Evolutionary conservation across 2,329 filamentous ascomycete species (phyloP).

Genomic region (Dissoconium aciculare): DNA sequence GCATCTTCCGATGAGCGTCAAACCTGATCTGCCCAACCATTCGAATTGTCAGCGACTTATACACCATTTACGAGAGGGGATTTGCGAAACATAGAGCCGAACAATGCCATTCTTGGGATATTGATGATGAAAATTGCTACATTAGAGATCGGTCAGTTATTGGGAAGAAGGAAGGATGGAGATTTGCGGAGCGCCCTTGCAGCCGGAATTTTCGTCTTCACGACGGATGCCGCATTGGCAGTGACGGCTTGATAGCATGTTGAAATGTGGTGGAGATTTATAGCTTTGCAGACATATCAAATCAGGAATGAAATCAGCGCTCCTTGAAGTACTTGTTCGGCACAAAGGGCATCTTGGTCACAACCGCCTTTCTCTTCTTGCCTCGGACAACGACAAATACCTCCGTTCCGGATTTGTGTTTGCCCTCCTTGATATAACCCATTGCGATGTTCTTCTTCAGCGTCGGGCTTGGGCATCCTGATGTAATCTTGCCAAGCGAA

Average conservation of each 20-base stretch:
- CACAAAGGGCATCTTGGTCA: constrained; percentile 83
- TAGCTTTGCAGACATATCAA: background rate
- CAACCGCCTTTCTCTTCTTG: constrained; percentile 56
- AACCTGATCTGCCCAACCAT: too few relatives aligned
- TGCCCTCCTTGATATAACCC: constrained; percentile 71
- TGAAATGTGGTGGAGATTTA: constrained; percentile 1
- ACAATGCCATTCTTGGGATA: background rate
- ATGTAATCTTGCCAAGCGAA: constrained; percentile 68
- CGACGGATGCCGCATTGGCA: too few relatives aligned
- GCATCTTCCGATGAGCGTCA: too few relatives aligned
- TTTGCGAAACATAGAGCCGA: too few relatives aligned
- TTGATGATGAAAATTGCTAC: background rate
- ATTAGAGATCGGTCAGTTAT: too few relatives aligned
- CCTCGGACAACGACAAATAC: constrained; percentile 64
- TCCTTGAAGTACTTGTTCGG: constrained; percentile 57
- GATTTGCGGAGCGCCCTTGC: too few relatives aligned
- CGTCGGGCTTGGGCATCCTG: constrained; percentile 76
- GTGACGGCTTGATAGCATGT: background rate
- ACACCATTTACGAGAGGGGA: too few relatives aligned
- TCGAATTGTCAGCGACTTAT: too few relatives aligned
- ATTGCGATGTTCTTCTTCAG: constrained; percentile 88
- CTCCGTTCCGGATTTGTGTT: constrained; percentile 74
- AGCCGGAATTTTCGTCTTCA: too few relatives aligned
- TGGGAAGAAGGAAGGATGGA: too few relatives aligned
- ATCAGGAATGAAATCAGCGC: constrained; percentile 1